Base-by-base conservation (phyloP, 495 filamentous ascomycete species). In the Friedmanniomyces endolithicus region DNA sequence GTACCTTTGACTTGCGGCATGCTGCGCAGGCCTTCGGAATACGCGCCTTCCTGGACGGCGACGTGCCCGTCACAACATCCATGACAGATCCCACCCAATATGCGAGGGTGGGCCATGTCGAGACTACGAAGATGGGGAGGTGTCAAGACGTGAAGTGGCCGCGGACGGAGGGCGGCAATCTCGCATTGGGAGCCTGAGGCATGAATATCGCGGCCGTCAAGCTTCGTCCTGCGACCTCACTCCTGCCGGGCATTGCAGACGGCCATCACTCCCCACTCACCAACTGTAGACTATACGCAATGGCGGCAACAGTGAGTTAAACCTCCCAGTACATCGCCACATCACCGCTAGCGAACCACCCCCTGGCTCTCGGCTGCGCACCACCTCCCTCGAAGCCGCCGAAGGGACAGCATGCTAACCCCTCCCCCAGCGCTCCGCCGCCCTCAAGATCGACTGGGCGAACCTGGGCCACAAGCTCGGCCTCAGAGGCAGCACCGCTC, bases 361-460 rank as follows among this genome's bases (percentile, higher is more conserved):
- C 33, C n/a, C 40, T 31, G 48, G 20, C 41, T 34, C 33, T 23
- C 46, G 22, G 29, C 44, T 37, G 16, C 44, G 44, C 44, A 16
- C 12, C 37, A 41, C 14, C 37, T 41, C 44, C 44, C 23, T 7
- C 44, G 24, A 8, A 47, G 44, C 24, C 44, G 19, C 23, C 12
- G 3, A 2, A 11, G 20, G 24, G 44, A 24, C 40, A n/a, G 12
- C 27, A 6, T 29, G 7, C 50, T 51, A 55, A 58, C 25, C 25
- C 63, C 49, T 53, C 57, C 53, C 51, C 71, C 77, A 97, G 92
- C 85, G 89, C 78, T 92, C 87, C 81, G 90, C 92, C 76, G 89
- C 94, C 75, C 81, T 90, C 74, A 99, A 95, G 81, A 82, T 99
- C 79, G 92, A 99, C 82, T 99, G 94, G 94, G 78, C 76, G 73